phyloP scores from a whole-genome alignment of 2,329 filamentous ascomycete species.

The Alternaria brassicicola region DNA sequence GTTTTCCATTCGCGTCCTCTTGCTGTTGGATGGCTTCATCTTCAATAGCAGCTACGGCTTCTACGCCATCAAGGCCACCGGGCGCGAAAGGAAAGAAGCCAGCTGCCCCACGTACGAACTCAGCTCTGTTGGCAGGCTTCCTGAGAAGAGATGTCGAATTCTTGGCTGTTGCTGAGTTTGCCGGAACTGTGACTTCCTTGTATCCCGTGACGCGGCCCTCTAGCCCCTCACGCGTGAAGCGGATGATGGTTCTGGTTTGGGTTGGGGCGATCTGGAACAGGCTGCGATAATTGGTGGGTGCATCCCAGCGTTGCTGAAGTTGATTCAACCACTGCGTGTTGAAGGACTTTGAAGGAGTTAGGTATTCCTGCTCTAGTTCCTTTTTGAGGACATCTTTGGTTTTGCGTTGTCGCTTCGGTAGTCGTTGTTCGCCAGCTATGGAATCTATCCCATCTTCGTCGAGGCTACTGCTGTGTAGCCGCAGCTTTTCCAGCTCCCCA shows the following conservation, averaged over 20 bases:
- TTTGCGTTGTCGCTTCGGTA: conserved; percentile 61
- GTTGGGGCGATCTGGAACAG: conserved; percentile 88
- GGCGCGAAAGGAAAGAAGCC: conserved; percentile 95
- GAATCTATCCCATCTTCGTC: conserved; percentile 59
- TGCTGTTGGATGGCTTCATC: conserved; percentile 69
- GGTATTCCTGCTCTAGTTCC: conserved; percentile 75
- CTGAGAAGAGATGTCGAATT: conserved; percentile 89
- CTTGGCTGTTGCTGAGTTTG: conserved; percentile 87
- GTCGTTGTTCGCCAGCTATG: conserved; percentile 61
- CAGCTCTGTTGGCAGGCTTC: conserved; percentile 83
- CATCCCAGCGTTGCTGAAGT: conserved; percentile 89
- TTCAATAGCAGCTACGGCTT: conserved; percentile 83
- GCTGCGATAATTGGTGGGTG: conserved; percentile 77
- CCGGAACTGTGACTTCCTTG: conserved; percentile 89
- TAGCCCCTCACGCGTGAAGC: conserved; percentile 88
- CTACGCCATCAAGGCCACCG: conserved; percentile 84
- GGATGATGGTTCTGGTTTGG: conserved; percentile 91
- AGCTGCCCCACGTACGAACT: conserved; percentile 90
- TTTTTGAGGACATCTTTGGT: conserved; percentile 67
- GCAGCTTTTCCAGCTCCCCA: conserved; percentile 59
- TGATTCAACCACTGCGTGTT: conserved; percentile 85
- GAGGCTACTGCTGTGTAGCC: conserved; percentile 47
- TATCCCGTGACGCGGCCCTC: conserved; percentile 94
- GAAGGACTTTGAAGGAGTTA: conserved; percentile 80
- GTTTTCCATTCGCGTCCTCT: conserved; percentile 47